A percentile compares a stretch with the other conserved stretches of the same genome.
Conservation (phyloP, 1,284 basidiomycete genomes). For the Lignosus rhinocerotis region DNA sequence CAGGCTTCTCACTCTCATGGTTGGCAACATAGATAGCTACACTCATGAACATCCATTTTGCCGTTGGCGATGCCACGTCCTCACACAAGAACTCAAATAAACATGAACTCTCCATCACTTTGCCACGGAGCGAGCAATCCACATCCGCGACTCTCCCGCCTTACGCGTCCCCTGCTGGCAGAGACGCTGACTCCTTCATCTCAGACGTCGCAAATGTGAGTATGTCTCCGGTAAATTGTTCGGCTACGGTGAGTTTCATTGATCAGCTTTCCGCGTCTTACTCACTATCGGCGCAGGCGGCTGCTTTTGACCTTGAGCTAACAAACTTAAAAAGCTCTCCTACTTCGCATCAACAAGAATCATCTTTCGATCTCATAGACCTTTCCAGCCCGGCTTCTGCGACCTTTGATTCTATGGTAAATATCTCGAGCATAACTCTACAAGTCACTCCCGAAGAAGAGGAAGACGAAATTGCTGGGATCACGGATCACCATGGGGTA, state of each 20-base stretch:
- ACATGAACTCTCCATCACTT: neutral
- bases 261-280: neutral
- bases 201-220: constrained; percentile 20
- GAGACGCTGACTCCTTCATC: neutral
- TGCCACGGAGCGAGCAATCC: neutral
- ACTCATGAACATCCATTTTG: constrained; percentile 51
- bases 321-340: neutral
- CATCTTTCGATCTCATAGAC: constrained; percentile 7
- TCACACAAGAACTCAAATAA: neutral
- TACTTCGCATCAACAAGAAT: neutral
- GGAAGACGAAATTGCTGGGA: constrained; percentile 8
- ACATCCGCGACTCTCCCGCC: constrained; percentile 8
- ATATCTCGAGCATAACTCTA: neutral
- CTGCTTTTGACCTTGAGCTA: neutral
- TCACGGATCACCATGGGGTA: constrained; percentile 39
- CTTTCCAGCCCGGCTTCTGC: neutral
- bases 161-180: neutral
- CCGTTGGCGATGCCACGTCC: constrained; percentile 29
- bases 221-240: constrained; percentile 7
- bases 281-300: neutral
- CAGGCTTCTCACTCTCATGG: neutral
- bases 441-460: neutral
- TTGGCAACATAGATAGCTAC: constrained; percentile 41
- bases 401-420: neutral
- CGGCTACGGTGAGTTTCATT: neutral